Evolutionary conservation across 192 early-diverging fungal species (phyloP).

Genomic region (Blastocladiella britannica): DNA sequence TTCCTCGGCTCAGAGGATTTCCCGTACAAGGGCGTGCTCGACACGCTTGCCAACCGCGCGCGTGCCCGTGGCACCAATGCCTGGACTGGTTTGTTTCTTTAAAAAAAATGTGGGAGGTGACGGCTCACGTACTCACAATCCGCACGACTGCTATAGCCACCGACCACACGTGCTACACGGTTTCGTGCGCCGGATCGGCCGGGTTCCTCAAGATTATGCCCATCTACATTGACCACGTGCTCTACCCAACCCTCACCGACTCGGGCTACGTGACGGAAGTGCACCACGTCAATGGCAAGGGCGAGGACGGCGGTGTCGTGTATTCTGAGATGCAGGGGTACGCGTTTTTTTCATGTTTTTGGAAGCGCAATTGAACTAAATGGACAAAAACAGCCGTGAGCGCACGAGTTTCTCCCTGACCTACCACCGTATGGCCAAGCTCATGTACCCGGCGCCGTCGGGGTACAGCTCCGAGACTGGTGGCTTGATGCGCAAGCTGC

Average conservation of each 20-base stretch:
- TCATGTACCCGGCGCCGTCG: conserved; percentile 31
- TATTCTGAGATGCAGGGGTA: conserved; percentile 39
- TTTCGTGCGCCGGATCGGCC: conserved; percentile 31
- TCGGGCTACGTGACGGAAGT: conserved; percentile 33
- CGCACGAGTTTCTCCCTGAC: no score
- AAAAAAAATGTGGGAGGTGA: no score
- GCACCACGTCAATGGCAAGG: conserved; percentile 36
- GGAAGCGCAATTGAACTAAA: no score
- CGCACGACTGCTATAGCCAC: not conserved
- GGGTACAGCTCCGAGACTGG: conserved; percentile 41
- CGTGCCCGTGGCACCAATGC: conserved; percentile 40
- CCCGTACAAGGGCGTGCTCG: conserved; percentile 29
- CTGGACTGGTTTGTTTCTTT: conserved; percentile 37
- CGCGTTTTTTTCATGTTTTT: no score
- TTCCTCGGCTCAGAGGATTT: conserved; percentile 18
- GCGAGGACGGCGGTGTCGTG: conserved; percentile 43
- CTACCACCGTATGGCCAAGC: conserved; percentile 1
- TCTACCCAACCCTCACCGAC: conserved; percentile 38
- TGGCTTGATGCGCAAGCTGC: conserved; percentile 30
- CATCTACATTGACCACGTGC: conserved; percentile 37
- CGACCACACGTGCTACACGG: conserved; percentile 11
- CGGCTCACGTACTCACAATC: not conserved
- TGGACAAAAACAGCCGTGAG: not conserved
- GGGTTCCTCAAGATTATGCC: conserved; percentile 37
- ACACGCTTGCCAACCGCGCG: conserved; percentile 34